Percentiles rank a stretch among this genome's conserved stretches.
Conservation (phyloP, 2,329 filamentous ascomycete species). For the Camillea tinctor region DNA sequence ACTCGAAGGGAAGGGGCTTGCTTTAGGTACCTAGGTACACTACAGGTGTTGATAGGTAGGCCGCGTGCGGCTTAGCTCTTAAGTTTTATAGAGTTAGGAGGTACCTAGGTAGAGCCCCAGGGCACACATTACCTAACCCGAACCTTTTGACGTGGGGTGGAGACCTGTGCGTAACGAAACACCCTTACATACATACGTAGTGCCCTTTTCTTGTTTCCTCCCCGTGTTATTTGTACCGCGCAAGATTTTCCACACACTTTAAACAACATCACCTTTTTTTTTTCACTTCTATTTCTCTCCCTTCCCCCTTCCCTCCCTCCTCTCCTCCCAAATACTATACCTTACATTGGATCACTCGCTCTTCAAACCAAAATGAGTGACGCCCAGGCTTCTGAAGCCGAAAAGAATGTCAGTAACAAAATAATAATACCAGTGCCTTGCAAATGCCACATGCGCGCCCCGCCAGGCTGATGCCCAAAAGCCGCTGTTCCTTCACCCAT, state of each 20-base stretch:
- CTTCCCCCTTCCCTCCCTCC: slow-evolving; percentile 4
- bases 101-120: background rate
- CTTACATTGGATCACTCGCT: slow-evolving; percentile 22
- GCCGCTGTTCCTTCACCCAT: too few relatives aligned
- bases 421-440: background rate
- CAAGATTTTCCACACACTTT: slow-evolving; percentile 25
- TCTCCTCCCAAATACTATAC: slow-evolving; percentile 18
- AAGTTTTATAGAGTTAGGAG: too few relatives aligned
- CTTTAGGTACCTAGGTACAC: too few relatives aligned
- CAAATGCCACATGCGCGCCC: slow-evolving; percentile 2
- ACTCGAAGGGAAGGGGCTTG: too few relatives aligned
- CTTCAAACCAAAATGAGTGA: slow-evolving; percentile 71
- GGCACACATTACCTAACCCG: background rate
- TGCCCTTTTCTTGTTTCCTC: slow-evolving; percentile 5
- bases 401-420: slow-evolving; percentile 75
- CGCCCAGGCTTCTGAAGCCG: slow-evolving; percentile 83
- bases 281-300: background rate
- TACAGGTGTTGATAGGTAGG: too few relatives aligned
- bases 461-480: slow-evolving; percentile 16
- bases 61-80: background rate
- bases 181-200: background rate
- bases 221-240: slow-evolving; percentile 2
- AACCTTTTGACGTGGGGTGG: background rate
- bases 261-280: slow-evolving; percentile 14
- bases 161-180: background rate